Evolutionary conservation across 2,329 filamentous ascomycete species (phyloP).

Genomic region (Botrytis aclada): DNA sequence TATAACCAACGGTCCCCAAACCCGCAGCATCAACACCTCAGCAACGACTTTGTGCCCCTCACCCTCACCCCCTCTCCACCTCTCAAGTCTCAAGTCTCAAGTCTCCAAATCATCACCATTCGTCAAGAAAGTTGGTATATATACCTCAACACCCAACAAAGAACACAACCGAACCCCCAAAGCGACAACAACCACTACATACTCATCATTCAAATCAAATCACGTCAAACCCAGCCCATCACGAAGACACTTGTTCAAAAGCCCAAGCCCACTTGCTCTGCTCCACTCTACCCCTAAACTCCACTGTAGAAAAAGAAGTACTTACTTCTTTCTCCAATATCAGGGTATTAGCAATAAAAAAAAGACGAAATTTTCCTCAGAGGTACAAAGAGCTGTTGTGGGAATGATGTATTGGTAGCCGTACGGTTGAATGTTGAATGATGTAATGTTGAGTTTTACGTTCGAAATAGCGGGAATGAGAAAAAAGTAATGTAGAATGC

Average conservation of each 20-base stretch:
- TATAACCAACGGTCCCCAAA: background rate
- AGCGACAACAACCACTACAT: fast-evolving
- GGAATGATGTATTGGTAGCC: background rate
- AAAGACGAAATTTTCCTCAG: background rate
- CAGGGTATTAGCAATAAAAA: background rate
- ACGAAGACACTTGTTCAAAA: too few species aligned
- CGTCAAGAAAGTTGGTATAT: background rate
- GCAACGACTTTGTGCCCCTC: background rate
- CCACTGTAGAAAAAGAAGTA: background rate
- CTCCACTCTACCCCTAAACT: background rate
- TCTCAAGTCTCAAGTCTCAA: background rate
- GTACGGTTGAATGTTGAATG: background rate
- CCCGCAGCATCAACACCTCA: background rate
- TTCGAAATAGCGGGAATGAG: background rate
- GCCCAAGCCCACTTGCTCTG: background rate
- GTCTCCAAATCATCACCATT: background rate
- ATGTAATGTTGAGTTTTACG: background rate
- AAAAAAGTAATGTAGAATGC: background rate
- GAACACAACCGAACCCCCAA: fast-evolving
- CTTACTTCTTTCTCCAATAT: background rate
- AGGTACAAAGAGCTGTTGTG: background rate
- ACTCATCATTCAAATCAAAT: background rate
- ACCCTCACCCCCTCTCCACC: too few species aligned
- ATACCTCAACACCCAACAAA: background rate
- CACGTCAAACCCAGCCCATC: too few species aligned